phyloP scores from a whole-genome alignment of 1,139 yeast genomes.

The Saccharomycopsis crataegensis region DNA sequence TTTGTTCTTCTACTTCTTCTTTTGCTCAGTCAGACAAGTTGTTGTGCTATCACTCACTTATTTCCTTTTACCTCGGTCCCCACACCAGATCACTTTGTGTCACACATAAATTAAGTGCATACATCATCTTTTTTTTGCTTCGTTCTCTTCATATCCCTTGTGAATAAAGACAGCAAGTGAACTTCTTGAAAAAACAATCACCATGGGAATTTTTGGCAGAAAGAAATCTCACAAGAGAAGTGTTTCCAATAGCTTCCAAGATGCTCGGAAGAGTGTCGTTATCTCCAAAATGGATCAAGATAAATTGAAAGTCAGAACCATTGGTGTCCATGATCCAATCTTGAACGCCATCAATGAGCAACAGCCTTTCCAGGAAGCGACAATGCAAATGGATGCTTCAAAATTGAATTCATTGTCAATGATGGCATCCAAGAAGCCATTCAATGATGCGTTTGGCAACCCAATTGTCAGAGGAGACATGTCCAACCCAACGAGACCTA shows the following conservation, averaged over 20 bases:
- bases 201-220: constrained; percentile 13
- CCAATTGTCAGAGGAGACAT: constrained; percentile 69
- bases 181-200: background rate
- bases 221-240: constrained; percentile 6
- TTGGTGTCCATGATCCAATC: constrained; percentile 79
- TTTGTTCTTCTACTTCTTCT: background rate
- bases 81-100: background rate
- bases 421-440: constrained; percentile 33
- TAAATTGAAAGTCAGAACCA: constrained; percentile 51
- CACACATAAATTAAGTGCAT: background rate
- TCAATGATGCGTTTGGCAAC: constrained; percentile 80
- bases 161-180: background rate
- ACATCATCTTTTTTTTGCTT: background rate
- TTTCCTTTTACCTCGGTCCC: background rate
- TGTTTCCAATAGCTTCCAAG: constrained; percentile 1
- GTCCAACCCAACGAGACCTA: constrained; percentile 83
- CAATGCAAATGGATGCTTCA: constrained; percentile 21
- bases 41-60: background rate
- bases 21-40: background rate
- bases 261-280: constrained; percentile 24
- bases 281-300: constrained; percentile 41
- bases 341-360: constrained; percentile 87
- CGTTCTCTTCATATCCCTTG: background rate
- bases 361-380: constrained; percentile 87
- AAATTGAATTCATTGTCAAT: constrained; percentile 27